Conservation (phyloP, 192 early-diverging fungal species). For the Podila horticola region DNA sequence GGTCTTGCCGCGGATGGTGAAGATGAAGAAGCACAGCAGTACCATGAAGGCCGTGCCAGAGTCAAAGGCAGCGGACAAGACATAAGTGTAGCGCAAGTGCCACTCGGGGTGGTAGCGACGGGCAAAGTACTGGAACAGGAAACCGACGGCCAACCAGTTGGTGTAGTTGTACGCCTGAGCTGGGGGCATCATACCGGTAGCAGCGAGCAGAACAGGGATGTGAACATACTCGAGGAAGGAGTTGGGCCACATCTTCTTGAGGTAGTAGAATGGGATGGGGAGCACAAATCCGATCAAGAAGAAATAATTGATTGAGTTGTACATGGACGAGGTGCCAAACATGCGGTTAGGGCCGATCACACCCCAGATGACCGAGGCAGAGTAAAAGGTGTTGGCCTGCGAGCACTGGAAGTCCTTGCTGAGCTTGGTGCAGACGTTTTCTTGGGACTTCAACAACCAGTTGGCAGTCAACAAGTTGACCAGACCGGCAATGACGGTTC, state of each 20-base stretch:
- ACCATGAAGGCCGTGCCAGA: conserved; percentile 56
- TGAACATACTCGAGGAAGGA: conserved; percentile 58
- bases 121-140: conserved; percentile 60
- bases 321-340: conserved; percentile 60
- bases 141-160: conserved; percentile 56
- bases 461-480: conserved; percentile 60
- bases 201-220: conserved; percentile 63
- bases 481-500: conserved; percentile 68
- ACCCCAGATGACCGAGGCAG: conserved; percentile 80
- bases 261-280: conserved; percentile 66
- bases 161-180: conserved; percentile 57
- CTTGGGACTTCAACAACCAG: conserved; percentile 53
- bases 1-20: conserved; percentile 11
- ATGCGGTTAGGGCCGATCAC: conserved; percentile 75
- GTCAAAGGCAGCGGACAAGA: conserved; percentile 69
- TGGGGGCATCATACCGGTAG: conserved; percentile 66
- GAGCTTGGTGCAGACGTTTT: conserved; percentile 48
- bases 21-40: conserved; percentile 52
- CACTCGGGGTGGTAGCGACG: conserved; percentile 46
- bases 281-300: conserved; percentile 65
- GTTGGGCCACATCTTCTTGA: conserved; percentile 63
- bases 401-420: conserved; percentile 58
- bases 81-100: conserved; percentile 68
- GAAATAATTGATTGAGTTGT: conserved; percentile 57
- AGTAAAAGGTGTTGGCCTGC: conserved; percentile 67